Base-by-base conservation (phyloP, 2,329 filamentous ascomycete genomes). In the Cercospora citrullina region DNA sequence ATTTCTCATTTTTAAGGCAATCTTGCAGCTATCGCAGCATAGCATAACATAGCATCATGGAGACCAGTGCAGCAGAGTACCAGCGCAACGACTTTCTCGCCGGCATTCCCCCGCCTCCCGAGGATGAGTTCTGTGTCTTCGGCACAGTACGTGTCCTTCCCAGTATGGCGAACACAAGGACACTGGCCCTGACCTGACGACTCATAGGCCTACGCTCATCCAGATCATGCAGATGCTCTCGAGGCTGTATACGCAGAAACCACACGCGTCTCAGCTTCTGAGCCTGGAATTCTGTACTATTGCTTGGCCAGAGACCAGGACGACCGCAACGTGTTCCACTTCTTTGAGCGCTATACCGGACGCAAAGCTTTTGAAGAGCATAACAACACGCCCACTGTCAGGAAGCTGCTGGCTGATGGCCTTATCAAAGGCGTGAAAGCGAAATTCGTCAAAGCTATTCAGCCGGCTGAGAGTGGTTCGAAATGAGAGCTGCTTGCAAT, bases 331-430 rank as follows among this genome's bases (percentile, higher is more conserved):
- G 64, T 78, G n/a, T 79, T 79, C 62, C 75, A 79, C 57, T 78
- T 79, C 68, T 79, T 78, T 63, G 77, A 79, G 69, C 72, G 73
- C 45, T 79, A 78, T 42, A 74, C 68, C 28, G 72, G 71, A 8
- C 70, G 67, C 42, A 60, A 69, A 31, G 77, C 75, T 5, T 79
- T 79, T 60, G 73, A 77, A 1, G 71, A 69, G 36, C 77, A 79
- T 61, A 78, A 75, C 60, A 42, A 66, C 4, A 73, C 75, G 66
- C 74, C 76, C 0, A 72, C 77, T 36, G 74, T 76, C 39, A 68
- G 73, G 66, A 76, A 77, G 60, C 55, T 78, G 18, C 45, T 79
- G 55, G 61, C 55, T n/a, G 64, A 67, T 51, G 33, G 57, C 9
- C 45, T 66, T 42, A 64, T 69, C 39, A 67, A 51, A 53, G 61